phyloP scores from a whole-genome alignment of 169 alveolate species.

The Plasmodium fragile region DNA sequence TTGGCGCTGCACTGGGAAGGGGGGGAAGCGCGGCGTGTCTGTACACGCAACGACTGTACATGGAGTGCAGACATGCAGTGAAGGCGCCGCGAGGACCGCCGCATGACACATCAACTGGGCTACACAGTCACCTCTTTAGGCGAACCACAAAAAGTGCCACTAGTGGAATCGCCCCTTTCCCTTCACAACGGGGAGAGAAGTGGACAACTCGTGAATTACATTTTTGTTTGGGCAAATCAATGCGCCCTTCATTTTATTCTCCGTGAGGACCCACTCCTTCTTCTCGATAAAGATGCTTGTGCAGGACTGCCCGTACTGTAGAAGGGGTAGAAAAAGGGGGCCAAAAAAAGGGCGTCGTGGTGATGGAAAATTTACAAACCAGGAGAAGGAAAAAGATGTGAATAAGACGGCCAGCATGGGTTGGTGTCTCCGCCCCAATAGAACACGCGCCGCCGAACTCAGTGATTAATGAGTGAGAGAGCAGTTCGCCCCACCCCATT shows the following conservation, averaged over 20 bases:
- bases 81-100: background rate
- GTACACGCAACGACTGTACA: background rate
- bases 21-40: background rate
- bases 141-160: background rate
- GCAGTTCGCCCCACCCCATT: background rate
- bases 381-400: background rate
- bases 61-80: no score
- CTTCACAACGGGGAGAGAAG: background rate
- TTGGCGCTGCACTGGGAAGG: conserved; percentile 30
- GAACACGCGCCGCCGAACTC: background rate
- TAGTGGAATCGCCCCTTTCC: background rate
- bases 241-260: conserved; percentile 40
- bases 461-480: background rate
- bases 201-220: background rate
- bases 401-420: background rate
- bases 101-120: background rate
- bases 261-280: conserved; percentile 60
- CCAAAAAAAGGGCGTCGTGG: background rate
- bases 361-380: background rate
- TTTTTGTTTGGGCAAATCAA: conserved; percentile 30
- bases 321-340: background rate
- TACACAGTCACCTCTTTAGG: background rate
- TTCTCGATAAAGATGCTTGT: conserved; percentile 52
- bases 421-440: background rate
- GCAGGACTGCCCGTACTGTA: conserved; percentile 56